These are phyloP conservation scores for Aspergillus funiculosus DNA, from an alignment of 495 filamentous ascomycete genomes.

Conservation along the genomic window DNA sequence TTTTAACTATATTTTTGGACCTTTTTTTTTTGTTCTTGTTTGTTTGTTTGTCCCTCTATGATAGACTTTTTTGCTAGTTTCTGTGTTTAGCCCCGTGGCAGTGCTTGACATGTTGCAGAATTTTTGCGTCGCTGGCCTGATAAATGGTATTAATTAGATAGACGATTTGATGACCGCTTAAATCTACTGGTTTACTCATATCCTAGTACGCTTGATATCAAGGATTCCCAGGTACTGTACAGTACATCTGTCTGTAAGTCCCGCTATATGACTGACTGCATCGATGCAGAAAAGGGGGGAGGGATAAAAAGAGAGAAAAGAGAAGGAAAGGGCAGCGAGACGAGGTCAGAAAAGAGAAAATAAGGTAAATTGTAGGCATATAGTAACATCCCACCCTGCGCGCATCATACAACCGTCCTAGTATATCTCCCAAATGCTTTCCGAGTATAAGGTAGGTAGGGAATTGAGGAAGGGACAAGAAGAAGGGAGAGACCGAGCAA, in stretches of 20 bases:
- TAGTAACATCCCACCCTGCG: no score
- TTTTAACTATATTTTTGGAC: slow-evolving; percentile 1
- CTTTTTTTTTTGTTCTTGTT: not conserved
- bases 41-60: not conserved
- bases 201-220: no score
- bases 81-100: not conserved
- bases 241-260: no score
- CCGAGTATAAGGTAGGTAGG: not conserved
- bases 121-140: not conserved
- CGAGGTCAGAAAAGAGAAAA: slow-evolving; percentile 6
- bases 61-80: not conserved
- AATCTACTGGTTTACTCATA: no score
- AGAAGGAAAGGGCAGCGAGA: not conserved
- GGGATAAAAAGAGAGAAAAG: not conserved
- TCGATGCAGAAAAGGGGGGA: not conserved
- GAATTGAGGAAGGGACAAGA: not conserved
- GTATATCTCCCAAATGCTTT: no score
- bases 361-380: no score
- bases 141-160: slow-evolving; percentile 4
- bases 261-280: no score
- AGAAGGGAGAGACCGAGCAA: slow-evolving; percentile 1
- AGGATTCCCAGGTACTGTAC: no score
- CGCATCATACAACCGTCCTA: no score
- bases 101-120: not conserved
- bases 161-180: not conserved